A percentile compares a stretch with the other conserved stretches of the same genome.
Conservation (phyloP, 2,329 filamentous ascomycete species). For the Ceratocystis lukuohia region DNA sequence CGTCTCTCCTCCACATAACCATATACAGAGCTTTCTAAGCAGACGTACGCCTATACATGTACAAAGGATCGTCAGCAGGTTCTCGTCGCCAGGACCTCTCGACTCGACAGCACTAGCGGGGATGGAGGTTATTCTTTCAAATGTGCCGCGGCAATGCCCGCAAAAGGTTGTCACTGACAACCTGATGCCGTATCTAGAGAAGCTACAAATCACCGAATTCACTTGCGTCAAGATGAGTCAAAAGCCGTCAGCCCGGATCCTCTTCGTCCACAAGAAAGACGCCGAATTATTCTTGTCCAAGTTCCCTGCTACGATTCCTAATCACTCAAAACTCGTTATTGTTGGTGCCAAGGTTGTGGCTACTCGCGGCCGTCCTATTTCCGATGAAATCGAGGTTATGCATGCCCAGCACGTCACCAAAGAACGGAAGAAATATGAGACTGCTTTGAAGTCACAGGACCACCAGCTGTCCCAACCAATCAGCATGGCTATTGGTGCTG, state of each 20-base stretch:
- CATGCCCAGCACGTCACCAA: conserved; percentile 23
- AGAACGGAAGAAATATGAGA: conserved; percentile 20
- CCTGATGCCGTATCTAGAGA: conserved; percentile 30
- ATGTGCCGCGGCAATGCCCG: conserved; percentile 32
- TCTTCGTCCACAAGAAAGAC: conserved; percentile 31
- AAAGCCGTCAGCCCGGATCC: conserved; percentile 29
- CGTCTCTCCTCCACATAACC: too few species aligned
- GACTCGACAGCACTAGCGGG: not conserved
- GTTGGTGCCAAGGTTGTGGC: conserved; percentile 25
- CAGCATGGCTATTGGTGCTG: conserved; percentile 16
- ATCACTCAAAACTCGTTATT: conserved; percentile 26
- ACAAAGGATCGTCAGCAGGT: too few species aligned
- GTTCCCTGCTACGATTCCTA: conserved; percentile 6
- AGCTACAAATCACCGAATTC: conserved; percentile 32
- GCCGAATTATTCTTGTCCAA: conserved; percentile 31
- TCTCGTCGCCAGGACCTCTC: not conserved
- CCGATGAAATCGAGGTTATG: conserved; percentile 22
- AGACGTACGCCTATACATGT: too few species aligned
- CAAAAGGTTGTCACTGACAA: conserved; percentile 29
- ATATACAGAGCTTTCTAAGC: not conserved
- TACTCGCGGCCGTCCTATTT: conserved; percentile 27
- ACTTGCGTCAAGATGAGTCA: conserved; percentile 31
- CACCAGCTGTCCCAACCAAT: conserved; percentile 20
- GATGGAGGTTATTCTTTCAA: conserved; percentile 37
- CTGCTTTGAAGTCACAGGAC: conserved; percentile 19